Evolutionary conservation across 2,329 filamentous ascomycete genomes (phyloP).

Genomic region (Paecilomyces sp.): DNA sequence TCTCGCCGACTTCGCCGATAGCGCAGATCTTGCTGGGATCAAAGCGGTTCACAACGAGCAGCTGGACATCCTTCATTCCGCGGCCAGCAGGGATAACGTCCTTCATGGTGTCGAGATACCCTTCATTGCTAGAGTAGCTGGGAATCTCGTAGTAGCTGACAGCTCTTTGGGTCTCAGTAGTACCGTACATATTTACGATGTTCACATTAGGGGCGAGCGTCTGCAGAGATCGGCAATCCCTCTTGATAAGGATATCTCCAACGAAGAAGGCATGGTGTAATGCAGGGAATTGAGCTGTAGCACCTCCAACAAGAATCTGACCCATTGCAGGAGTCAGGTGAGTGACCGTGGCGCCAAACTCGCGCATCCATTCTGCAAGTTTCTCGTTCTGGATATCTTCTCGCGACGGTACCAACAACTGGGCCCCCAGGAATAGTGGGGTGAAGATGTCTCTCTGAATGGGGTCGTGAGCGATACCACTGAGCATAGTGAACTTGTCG

Average conservation of each 20-base stretch:
- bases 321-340: conserved; percentile 97
- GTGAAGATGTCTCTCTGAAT: conserved; percentile 72
- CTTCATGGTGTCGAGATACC: conserved; percentile 56
- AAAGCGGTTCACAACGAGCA: conserved; percentile 71
- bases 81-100: conserved; percentile 76
- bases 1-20: conserved; percentile 76
- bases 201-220: conserved; percentile 65
- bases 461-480: conserved; percentile 66
- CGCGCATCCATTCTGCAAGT: conserved; percentile 80
- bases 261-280: conserved; percentile 84
- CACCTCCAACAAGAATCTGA: conserved; percentile 83
- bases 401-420: conserved; percentile 67
- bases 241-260: conserved; percentile 79
- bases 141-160: conserved; percentile 80
- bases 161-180: conserved; percentile 74
- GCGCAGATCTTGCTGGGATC: conserved; percentile 63
- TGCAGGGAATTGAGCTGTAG: conserved; percentile 66
- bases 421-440: conserved; percentile 76
- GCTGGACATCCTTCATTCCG: conserved; percentile 84
- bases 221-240: conserved; percentile 72
- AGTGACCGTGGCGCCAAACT: conserved; percentile 66
- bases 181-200: conserved; percentile 83
- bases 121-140: conserved; percentile 55
- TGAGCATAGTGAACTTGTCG: conserved; percentile 73
- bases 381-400: conserved; percentile 84